phyloP scores from a whole-genome alignment of 1,139 yeast genomes.

The Taphrina pruni region DNA sequence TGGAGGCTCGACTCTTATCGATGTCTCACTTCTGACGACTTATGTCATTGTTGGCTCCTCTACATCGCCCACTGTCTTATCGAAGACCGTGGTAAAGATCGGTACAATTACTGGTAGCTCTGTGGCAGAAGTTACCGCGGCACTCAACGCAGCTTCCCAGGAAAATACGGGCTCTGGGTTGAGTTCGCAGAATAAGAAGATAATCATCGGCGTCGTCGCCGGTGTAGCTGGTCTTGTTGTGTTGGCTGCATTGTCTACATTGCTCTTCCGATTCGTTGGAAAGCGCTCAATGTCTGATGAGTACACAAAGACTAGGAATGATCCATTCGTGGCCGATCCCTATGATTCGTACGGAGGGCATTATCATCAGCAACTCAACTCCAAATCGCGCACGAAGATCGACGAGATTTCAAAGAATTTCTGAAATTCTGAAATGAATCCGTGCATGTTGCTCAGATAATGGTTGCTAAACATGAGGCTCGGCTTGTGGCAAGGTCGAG shows the following conservation, averaged over 20 bases:
- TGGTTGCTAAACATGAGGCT: too few species aligned
- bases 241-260: constrained; percentile 23
- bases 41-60: constrained; percentile 18
- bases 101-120: constrained; percentile 32
- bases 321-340: constrained; percentile 1
- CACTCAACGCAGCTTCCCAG: constrained; percentile 35
- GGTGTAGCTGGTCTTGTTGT: constrained; percentile 35
- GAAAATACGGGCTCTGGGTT: constrained; percentile 23
- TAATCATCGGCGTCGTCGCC: constrained; percentile 37
- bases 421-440: background rate
- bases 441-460: too few species aligned
- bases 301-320: constrained; percentile 1
- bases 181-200: constrained; percentile 26
- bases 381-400: constrained; percentile 4
- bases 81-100: constrained; percentile 21
- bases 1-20: constrained; percentile 10
- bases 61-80: background rate
- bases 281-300: constrained; percentile 17
- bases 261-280: constrained; percentile 23
- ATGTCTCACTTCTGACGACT: constrained; percentile 11
- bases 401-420: constrained; percentile 24
- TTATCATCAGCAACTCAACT: constrained; percentile 8
- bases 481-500: too few species aligned
- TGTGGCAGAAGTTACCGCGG: constrained; percentile 34
- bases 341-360: constrained; percentile 5